These are phyloP conservation scores for Globisporangium paroecandrum DNA, from an alignment of 352 stramenopile species.

Conservation along the genomic window DNA sequence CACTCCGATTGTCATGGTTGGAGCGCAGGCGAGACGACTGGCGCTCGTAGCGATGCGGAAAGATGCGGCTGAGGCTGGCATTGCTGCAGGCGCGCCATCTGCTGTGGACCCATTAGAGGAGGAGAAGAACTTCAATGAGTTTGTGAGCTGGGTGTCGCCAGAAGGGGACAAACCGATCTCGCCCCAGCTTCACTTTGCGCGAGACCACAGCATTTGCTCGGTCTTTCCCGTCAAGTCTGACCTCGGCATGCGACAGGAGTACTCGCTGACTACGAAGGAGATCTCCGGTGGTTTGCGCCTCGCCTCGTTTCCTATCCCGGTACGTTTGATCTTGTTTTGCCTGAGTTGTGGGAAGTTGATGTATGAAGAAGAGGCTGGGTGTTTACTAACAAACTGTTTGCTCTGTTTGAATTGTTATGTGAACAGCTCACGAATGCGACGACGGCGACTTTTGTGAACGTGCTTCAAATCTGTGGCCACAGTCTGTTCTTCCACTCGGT, in stretches of 20 bases:
- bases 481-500: constrained; percentile 87
- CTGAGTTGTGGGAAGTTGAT: not conserved
- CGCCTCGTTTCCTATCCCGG: constrained; percentile 78
- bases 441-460: constrained; percentile 47
- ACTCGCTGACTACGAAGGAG: constrained; percentile 80
- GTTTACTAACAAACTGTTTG: not conserved
- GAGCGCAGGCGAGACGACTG: constrained; percentile 71
- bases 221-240: constrained; percentile 52
- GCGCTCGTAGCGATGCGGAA: constrained; percentile 68
- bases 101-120: constrained; percentile 51
- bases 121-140: constrained; percentile 82
- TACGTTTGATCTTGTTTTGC: constrained; percentile 19
- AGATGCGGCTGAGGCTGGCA: constrained; percentile 20
- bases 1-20: constrained; percentile 73
- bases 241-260: constrained; percentile 75
- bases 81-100: constrained; percentile 12
- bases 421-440: constrained; percentile 58
- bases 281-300: constrained; percentile 79
- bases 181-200: constrained; percentile 69
- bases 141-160: constrained; percentile 69
- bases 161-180: constrained; percentile 67
- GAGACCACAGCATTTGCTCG: constrained; percentile 66
- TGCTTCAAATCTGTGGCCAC: constrained; percentile 79
- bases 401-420: constrained; percentile 6
- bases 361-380: not conserved